Evolutionary conservation across 2,329 filamentous ascomycete genomes (phyloP).

Genomic region (Dothidotthia symphoricarpi): DNA sequence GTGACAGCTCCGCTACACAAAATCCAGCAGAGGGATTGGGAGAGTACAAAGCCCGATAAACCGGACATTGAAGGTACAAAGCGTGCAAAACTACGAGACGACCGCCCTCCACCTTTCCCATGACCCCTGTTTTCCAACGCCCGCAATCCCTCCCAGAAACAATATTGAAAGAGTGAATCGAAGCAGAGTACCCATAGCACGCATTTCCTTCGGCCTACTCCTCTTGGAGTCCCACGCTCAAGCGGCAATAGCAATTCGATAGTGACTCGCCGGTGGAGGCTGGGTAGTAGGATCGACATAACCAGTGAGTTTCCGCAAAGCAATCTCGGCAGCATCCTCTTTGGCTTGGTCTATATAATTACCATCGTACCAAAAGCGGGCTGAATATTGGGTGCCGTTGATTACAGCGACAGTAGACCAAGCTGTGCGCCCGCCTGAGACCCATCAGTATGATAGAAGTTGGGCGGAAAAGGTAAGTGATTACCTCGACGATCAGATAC

Average conservation of each 20-base stretch:
- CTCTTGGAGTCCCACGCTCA: not conserved
- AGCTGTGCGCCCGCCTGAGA: constrained; percentile 39
- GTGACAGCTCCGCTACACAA: too few relatives aligned
- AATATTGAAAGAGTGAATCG: not conserved
- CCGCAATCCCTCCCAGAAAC: not conserved
- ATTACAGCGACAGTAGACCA: constrained; percentile 36
- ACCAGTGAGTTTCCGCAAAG: constrained; percentile 25
- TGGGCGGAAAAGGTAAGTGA: not conserved
- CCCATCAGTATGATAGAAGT: constrained; percentile 1
- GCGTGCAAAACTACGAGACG: too few relatives aligned
- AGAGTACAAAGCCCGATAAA: too few relatives aligned
- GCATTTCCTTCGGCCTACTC: not conserved
- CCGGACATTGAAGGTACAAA: too few relatives aligned
- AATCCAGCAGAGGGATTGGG: too few relatives aligned
- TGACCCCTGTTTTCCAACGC: not conserved
- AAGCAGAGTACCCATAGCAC: not conserved
- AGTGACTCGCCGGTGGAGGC: constrained; percentile 28
- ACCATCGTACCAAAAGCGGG: constrained; percentile 42
- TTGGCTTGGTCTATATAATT: constrained; percentile 34
- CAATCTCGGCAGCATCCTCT: constrained; percentile 40
- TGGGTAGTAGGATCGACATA: constrained; percentile 14
- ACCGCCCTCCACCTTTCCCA: too few relatives aligned
- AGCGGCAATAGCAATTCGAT: constrained; percentile 7
- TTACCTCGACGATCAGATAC: constrained; percentile 41
- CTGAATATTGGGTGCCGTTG: constrained; percentile 26